A percentile compares a stretch with the other conserved stretches of the same genome.
These are phyloP conservation scores for Triangularia setosa DNA, from an alignment of 2,329 filamentous ascomycete species.

Conservation along the genomic window DNA sequence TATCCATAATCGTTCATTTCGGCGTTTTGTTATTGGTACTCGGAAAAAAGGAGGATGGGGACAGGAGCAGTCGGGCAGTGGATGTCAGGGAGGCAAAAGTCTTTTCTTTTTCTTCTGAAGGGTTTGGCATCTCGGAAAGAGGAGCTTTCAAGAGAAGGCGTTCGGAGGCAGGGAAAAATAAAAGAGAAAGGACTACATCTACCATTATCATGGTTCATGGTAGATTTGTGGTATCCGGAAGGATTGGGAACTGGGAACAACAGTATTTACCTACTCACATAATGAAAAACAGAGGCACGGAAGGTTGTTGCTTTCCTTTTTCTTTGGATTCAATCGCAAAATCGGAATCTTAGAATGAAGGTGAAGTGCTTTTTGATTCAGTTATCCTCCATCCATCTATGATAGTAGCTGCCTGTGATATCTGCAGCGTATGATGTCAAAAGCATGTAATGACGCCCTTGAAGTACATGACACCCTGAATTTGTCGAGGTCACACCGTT, in stretches of 20 bases:
- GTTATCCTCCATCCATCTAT: no score
- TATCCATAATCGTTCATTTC: not conserved
- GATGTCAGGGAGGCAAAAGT: not conserved
- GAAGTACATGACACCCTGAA: not conserved
- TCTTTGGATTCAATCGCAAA: no score
- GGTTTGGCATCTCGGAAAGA: not conserved
- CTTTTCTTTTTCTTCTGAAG: not conserved
- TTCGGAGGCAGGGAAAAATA: not conserved
- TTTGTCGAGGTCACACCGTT: not conserved
- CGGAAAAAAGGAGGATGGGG: not conserved
- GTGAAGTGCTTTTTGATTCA: no score
- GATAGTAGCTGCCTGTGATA: not conserved
- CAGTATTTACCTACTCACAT: not conserved
- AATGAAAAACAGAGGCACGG: not conserved
- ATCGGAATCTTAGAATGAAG: no score
- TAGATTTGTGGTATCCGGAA: no score
- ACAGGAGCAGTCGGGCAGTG: not conserved
- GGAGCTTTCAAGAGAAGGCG: conserved; percentile 3
- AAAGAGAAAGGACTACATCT: not conserved
- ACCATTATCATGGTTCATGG: not conserved
- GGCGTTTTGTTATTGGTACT: not conserved
- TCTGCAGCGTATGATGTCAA: not conserved
- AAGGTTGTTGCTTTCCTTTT: not conserved
- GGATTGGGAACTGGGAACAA: not conserved
- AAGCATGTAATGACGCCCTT: not conserved